Evolutionary conservation across 2,329 filamentous ascomycete species (phyloP).

Genomic region (Ceratocystis alfenasii): DNA sequence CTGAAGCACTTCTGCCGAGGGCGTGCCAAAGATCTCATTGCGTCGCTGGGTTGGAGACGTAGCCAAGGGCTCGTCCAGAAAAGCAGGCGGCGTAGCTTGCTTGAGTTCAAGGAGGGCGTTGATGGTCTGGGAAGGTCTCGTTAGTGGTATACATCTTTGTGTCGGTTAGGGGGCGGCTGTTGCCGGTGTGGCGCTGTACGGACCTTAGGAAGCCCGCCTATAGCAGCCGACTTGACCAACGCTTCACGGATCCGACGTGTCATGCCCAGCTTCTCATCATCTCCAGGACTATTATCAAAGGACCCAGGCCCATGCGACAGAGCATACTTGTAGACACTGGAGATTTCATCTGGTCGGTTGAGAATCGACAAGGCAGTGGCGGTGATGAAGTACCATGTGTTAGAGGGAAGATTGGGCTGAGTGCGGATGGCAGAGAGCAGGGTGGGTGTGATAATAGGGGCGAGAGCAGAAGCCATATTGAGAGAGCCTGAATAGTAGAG

Average conservation of each 20-base stretch:
- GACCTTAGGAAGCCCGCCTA: constrained; percentile 42
- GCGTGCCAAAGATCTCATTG: constrained; percentile 32
- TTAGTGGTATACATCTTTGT: not conserved
- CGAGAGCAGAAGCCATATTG: constrained; percentile 16
- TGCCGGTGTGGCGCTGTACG: not conserved
- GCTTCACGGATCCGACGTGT: constrained; percentile 38
- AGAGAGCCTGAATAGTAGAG: not conserved
- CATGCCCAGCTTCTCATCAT: constrained; percentile 34
- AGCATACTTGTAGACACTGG: constrained; percentile 34
- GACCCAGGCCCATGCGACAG: constrained; percentile 28
- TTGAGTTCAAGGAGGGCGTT: constrained; percentile 38
- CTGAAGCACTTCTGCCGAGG: constrained; percentile 30
- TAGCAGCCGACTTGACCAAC: constrained; percentile 37
- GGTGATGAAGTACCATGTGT: constrained; percentile 40
- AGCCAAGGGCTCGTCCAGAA: constrained; percentile 32
- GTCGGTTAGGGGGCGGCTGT: not conserved
- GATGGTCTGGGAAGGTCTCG: constrained; percentile 31
- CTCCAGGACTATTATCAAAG: constrained; percentile 24
- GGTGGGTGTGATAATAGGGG: constrained; percentile 29
- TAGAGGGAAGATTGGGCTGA: constrained; percentile 33
- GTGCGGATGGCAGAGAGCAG: constrained; percentile 34
- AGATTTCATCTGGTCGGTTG: constrained; percentile 40
- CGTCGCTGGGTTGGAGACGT: constrained; percentile 32
- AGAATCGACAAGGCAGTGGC: constrained; percentile 36
- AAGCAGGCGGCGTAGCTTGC: constrained; percentile 32